Base-by-base conservation (phyloP, 306 rosid species). In the Erythrophleum fordii region DNA sequence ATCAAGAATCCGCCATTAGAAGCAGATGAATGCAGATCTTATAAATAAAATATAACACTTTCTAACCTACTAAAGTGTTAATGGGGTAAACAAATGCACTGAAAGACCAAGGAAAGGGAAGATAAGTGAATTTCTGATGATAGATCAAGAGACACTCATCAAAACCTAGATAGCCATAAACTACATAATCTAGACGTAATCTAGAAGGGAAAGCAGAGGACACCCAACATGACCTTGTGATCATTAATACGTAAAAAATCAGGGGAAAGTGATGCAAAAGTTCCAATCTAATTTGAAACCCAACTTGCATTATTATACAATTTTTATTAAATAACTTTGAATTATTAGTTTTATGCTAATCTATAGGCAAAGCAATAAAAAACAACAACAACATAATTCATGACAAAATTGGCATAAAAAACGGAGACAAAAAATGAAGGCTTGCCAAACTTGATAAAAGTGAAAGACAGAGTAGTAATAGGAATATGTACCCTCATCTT, bases 401-500 rank as follows among this genome's bases (percentile, higher is more conserved):
- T 46, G 17, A 2, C 1, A 7, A 23, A 53, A n/a, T 23, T 0
- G 5, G 23, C 39, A 3, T 8, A 16, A 18, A 31, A 62, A 8
- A 18, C 44, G 18, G 58, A 25, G 18, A 11, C 6, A 31, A 1
- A 31, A 31, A 31, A 31, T 31, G 34, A 31, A 31, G 34, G 34
- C 34, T 31, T 31, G 34, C 34, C 34, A 31, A 31, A 31, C 34
- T 31, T 31, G 34, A 31, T 31, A 4, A 31, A 31, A 31, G 34
- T 31, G 34, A 31, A 4, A 31, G 34, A 31, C 34, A 17, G 58
- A 31, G 34, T 31, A 66, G 28, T 6, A 9, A 3, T 37, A 29
- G 77, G 29, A 17, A 69, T 1, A 42, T 7, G 58, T 59, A 94
- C 98, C 97, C 92, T 94, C 98, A n/a, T 87, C 81, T 69, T 77